Evolutionary conservation across 2,329 filamentous ascomycete genomes (phyloP), one percentile per base, ranked within the genome.

Genomic region (Xylaria sp.): DNA sequence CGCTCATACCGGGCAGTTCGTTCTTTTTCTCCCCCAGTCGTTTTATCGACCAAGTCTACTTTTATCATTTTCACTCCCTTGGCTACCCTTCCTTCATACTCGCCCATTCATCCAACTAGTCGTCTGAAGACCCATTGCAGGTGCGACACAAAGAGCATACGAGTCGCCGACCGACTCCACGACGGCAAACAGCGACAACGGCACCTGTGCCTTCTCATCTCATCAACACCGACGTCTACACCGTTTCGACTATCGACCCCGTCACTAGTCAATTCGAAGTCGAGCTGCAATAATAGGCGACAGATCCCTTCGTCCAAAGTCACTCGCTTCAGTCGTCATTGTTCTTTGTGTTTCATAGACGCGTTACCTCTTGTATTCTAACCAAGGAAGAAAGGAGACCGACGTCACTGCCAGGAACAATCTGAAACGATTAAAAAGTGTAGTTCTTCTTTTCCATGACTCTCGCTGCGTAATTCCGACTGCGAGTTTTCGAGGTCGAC

Each of bases 1-100:
- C 42, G 54, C 64, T 66, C 61, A 54, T 51, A 59, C 61, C 59
- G 64, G 61, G 64, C 61, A 64, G 50, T 66, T 57, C 61, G 46
- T 59, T 64, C 61, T 35, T 66, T 66, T 61, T 51, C 45, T 57
- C 47, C 33, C 28, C 51, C 43, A 56, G 43, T 56, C 51, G 46
- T 19, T 57, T 50, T 53, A 21, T 42, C 51, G 53, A 55, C 57
- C 35, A 58, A 59, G 38, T 61, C 57, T 60, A 55, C 49, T 66
- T 66, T 55, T 38, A 50, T 45, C 61, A 46, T 59, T 61, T 64
- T 53, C 37, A 37, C 43, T 33, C 37, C 23, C 58, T 64, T 40
- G 46, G 40, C 43, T 46, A 53, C 28, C 57, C 38, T 23, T 60
- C 43, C 28, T 50, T 52, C 61, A 33, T 55, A 35, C 19, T 53